Percentiles rank a stretch among this genome's conserved stretches.
These are phyloP conservation scores for Pleurotus tuoliensis DNA, from an alignment of 768 basidiomycete species.

Conservation along the genomic window DNA sequence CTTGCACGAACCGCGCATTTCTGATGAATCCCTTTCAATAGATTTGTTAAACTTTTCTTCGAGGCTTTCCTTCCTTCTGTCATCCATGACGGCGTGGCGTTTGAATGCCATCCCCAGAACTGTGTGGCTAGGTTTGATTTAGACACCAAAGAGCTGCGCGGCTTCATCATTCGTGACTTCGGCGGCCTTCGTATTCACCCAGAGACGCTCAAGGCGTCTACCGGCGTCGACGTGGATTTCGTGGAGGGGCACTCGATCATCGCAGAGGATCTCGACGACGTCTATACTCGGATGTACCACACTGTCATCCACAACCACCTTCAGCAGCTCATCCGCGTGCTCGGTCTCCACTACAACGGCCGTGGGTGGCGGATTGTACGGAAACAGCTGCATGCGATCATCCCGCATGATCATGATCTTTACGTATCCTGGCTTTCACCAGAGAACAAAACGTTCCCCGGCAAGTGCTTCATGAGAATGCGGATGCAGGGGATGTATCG, in stretches of 20 bases:
- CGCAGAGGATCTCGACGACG: slow-evolving; percentile 47
- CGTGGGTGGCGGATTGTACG: slow-evolving; percentile 50
- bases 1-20: neutral
- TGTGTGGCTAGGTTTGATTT: slow-evolving; percentile 52
- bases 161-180: slow-evolving; percentile 57
- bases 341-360: slow-evolving; percentile 54
- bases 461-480: slow-evolving; percentile 59
- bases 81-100: slow-evolving; percentile 51
- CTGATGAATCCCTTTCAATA: slow-evolving; percentile 14
- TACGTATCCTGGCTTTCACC: slow-evolving; percentile 48
- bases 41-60: slow-evolving; percentile 47
- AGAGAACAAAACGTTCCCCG: slow-evolving; percentile 43
- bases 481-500: slow-evolving; percentile 53
- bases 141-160: slow-evolving; percentile 43
- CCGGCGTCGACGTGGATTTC: slow-evolving; percentile 46
- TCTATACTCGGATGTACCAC: slow-evolving; percentile 56
- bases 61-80: slow-evolving; percentile 54
- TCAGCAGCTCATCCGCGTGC: slow-evolving; percentile 54
- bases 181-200: slow-evolving; percentile 53
- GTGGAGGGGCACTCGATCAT: slow-evolving; percentile 47
- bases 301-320: slow-evolving; percentile 57
- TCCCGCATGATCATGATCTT: slow-evolving; percentile 45
- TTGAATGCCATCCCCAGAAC: slow-evolving; percentile 60
- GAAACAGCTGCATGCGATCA: slow-evolving; percentile 34
- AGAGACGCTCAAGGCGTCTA: slow-evolving; percentile 43